Percentiles rank a stretch among this genome's conserved stretches.
These are phyloP conservation scores for Clarireedia monteithiana DNA, from an alignment of 2,329 filamentous ascomycete species.

Conservation along the genomic window DNA sequence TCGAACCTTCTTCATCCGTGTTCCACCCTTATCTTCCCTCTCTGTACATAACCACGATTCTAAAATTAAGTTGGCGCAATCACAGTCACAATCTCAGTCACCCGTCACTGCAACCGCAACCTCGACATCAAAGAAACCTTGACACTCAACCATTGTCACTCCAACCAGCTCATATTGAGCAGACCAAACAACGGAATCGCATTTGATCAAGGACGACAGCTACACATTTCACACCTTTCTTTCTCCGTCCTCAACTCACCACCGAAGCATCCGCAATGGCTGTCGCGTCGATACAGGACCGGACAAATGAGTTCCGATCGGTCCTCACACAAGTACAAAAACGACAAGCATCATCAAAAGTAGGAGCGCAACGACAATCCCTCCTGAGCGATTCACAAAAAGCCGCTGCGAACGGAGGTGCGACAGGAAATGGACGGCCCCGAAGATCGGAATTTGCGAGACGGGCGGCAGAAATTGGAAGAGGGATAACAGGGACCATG, in stretches of 20 bases:
- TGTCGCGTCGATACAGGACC: slow-evolving; percentile 82
- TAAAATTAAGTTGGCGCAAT: background rate
- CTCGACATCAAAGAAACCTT: too few relatives aligned
- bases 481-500: slow-evolving; percentile 87
- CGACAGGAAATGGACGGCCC: slow-evolving; percentile 36
- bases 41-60: too few relatives aligned
- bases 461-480: slow-evolving; percentile 82
- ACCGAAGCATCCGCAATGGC: slow-evolving; percentile 39
- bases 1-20: background rate
- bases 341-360: slow-evolving; percentile 67
- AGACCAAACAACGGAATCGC: background rate
- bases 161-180: background rate
- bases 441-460: slow-evolving; percentile 85
- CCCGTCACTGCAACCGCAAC: background rate
- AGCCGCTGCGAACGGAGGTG: slow-evolving; percentile 48
- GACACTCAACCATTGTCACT: too few relatives aligned
- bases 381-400: slow-evolving; percentile 70
- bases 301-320: slow-evolving; percentile 89
- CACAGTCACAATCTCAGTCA: too few relatives aligned
- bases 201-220: background rate
- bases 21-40: too few relatives aligned
- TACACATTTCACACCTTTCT: too few relatives aligned
- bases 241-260: too few relatives aligned
- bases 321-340: slow-evolving; percentile 83
- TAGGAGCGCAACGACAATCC: slow-evolving; percentile 71